phyloP scores from a whole-genome alignment of 2,329 filamentous ascomycete genomes.

The Thielaviopsis cerberus region DNA sequence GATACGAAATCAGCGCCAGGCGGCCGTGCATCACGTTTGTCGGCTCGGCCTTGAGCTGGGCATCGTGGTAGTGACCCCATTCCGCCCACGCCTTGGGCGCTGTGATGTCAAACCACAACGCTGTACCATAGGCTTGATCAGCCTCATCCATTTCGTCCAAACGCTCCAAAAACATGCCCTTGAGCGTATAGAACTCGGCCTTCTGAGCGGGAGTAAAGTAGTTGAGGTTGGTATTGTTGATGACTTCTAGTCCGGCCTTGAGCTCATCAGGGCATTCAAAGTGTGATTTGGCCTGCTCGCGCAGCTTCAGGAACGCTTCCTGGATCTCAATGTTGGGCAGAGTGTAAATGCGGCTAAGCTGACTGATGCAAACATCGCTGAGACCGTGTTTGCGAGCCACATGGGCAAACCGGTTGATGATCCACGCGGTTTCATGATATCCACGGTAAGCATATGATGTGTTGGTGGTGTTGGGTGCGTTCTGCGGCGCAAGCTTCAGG shows the following conservation, averaged over 20 bases:
- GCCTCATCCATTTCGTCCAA: constrained; percentile 79
- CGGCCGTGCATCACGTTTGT: constrained; percentile 65
- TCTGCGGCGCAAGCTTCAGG: constrained; percentile 61
- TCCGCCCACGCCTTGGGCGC: constrained; percentile 96
- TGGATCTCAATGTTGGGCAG: constrained; percentile 99
- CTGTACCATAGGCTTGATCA: constrained; percentile 84
- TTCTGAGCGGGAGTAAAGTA: constrained; percentile 95
- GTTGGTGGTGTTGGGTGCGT: constrained; percentile 57
- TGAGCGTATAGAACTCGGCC: constrained; percentile 95
- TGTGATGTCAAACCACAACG: constrained; percentile 86
- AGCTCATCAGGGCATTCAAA: constrained; percentile 92
- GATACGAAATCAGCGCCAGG: constrained; percentile 85
- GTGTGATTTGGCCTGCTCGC: constrained; percentile 98
- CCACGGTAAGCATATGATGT: constrained; percentile 92
- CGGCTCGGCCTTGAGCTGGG: constrained; percentile 83
- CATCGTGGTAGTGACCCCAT: constrained; percentile 96
- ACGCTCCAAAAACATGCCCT: constrained; percentile 98
- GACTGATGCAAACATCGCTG: constrained; percentile 90
- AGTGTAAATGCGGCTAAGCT: constrained; percentile 94
- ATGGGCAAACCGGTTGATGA: constrained; percentile 96
- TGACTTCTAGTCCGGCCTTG: constrained; percentile 83
- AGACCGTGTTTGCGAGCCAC: constrained; percentile 93
- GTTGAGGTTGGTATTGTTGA: constrained; percentile 98
- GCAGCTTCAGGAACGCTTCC: constrained; percentile 89
- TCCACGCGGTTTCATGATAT: constrained; percentile 98